phyloP scores from a whole-genome alignment of 2,329 filamentous ascomycete species.

The Lachnum nothofagi region DNA sequence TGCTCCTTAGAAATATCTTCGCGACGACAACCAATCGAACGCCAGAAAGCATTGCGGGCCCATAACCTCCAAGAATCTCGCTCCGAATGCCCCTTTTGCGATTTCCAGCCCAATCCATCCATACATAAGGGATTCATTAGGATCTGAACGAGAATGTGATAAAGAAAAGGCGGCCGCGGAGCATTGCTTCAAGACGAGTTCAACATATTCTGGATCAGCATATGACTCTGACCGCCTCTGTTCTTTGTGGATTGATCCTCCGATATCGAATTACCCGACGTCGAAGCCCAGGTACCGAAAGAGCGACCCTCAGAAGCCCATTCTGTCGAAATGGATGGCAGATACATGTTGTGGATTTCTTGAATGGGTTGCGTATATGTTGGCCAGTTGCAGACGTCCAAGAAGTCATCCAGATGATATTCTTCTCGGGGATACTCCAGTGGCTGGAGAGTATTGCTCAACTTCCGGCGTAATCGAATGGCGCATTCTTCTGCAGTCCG shows the following conservation, averaged over 20 bases:
- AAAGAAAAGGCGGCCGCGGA: neutral
- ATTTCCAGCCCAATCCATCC: neutral
- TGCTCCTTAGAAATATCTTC: too few relatives aligned
- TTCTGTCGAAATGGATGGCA: conserved; percentile 27
- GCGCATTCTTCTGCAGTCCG: conserved; percentile 23
- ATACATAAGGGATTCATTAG: neutral
- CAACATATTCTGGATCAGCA: conserved; percentile 32
- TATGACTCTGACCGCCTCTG: conserved; percentile 26
- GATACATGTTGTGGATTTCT: conserved; percentile 28
- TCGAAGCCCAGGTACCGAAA: conserved; percentile 21
- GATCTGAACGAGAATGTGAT: neutral
- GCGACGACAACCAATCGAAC: too few relatives aligned
- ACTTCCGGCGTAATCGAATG: conserved; percentile 21
- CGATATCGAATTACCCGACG: conserved; percentile 6
- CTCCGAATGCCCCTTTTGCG: neutral
- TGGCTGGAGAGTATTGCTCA: conserved; percentile 17
- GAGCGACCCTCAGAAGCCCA: conserved; percentile 21
- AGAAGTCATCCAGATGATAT: conserved; percentile 30
- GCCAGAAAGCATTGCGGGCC: too few relatives aligned
- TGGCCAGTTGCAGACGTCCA: conserved; percentile 31
- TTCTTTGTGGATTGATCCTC: conserved; percentile 21
- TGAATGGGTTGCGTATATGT: conserved; percentile 30
- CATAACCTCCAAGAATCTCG: too few relatives aligned
- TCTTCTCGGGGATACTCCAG: conserved; percentile 6
- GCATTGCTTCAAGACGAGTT: conserved; percentile 22